Base-by-base conservation (phyloP, 352 stramenopile species). In the Phytophthora ohioensis region DNA sequence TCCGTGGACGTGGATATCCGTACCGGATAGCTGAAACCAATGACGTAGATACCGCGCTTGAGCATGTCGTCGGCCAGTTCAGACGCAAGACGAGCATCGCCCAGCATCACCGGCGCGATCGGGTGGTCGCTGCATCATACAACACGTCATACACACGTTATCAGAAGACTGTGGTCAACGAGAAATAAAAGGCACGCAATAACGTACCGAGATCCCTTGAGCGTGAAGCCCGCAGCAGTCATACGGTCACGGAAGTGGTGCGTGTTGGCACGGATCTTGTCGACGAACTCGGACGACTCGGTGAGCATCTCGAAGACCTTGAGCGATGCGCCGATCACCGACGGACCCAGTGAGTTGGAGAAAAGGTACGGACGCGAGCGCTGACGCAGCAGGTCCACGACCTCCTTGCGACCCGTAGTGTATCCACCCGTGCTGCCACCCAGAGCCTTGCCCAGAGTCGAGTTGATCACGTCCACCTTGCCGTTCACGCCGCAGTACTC, bases 11-110 rank as follows among this genome's bases (percentile, higher is more conserved):
- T 15, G 15, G 30, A 56, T 41, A 56, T 47, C 27, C 73, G 30
- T 78, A 98, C 94, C 54, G 94, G 94, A 68, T 95, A 98, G 69
- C 88, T 98, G 69, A 98, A 98, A 46, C 94, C 94, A 57, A 98
- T 98, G 51, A 98, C 94, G 80, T 98, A 98, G 55, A 98, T 97
- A 41, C 94, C 93, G 39, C 91, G 78, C 73, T 97, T 77, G 39
- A 98, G 90, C 91, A 98, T 97, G 52, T 96, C 85, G 58, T 98
- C 94, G 7, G 93, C 91, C 42, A 98, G 72, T 32, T 97, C 79
- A 43, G 85, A 87, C n/a, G 94, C 91, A 51, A 98, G 88, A 38
- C 89, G 84, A 30, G 93, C 93, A 69, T 98, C 93, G 34, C 92
- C 91, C 10, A 98, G 87, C 93, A 98, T 98, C 35, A 98, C 90